Base-by-base conservation (phyloP, 768 basidiomycete genomes). In the Leccinum incarnatum region DNA sequence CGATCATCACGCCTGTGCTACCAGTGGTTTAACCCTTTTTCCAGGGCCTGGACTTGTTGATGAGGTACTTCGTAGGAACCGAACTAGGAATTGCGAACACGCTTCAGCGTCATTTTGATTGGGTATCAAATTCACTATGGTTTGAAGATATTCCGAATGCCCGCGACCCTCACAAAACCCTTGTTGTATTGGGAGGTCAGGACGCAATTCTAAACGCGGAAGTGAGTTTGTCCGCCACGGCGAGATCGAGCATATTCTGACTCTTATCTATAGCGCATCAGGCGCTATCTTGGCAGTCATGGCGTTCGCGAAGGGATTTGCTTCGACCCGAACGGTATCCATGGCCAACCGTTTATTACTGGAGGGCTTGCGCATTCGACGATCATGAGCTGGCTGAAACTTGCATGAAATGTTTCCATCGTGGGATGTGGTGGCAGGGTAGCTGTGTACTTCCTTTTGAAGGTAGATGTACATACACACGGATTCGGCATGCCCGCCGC, bases 81-180 rank as follows among this genome's bases (percentile, higher is more conserved):
- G 95, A 98, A 72, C 75, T 96, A 3, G 95, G 95, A 14, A 86
- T 92, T 52, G 89, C 91, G 7, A 89, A 95, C 70, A 83, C 91
- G 56, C 79, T 97, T 48, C 89, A 88, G 64, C 81, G 91, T 27
- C 85, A 91, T 69, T 92, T 92, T 65, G 88, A 89, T 67, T 95
- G 92, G 93, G 79, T 84, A 40, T 83, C 89, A 11, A 97, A 97
- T 68, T 86, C 91, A 10, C 78, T 98, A 11, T 98, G 90, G 85
- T 91, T 84, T 60, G 91, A 95, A 72, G 90, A 95, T 65, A 93
- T 96, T 49, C 91, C 92, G 1, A 80, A 93, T 67, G 89, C 87
- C 15, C 75, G 78, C 15, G 85, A 94, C 70, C 81, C 86, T 1
- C 63, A 76, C 34, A 86, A 83, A 67, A 83, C 88, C 0, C 72